phyloP scores from a whole-genome alignment of 1,139 yeast species.

The Lodderomyces orthopsilosis region DNA sequence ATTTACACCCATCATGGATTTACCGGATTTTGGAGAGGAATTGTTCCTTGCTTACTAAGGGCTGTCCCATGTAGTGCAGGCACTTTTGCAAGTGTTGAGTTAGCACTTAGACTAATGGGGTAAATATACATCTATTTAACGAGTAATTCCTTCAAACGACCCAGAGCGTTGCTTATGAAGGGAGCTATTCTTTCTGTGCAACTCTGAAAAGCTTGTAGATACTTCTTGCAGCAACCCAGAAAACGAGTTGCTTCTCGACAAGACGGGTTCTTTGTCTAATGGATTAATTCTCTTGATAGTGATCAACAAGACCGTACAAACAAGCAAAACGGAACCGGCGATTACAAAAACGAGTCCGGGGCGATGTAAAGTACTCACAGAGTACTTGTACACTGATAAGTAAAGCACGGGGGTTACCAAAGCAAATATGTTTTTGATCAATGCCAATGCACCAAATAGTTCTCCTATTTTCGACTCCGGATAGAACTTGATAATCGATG shows the following conservation, averaged over 20 bases:
- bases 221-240: neutral
- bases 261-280: conserved; percentile 13
- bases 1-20: conserved; percentile 49
- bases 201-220: conserved; percentile 13
- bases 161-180: conserved; percentile 12
- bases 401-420: conserved; percentile 28
- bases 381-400: conserved; percentile 28
- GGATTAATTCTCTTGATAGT: conserved; percentile 16
- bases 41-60: conserved; percentile 64
- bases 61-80: conserved; percentile 78
- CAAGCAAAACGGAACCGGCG: conserved; percentile 10
- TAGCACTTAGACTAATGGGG: conserved; percentile 58
- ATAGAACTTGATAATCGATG: conserved; percentile 36
- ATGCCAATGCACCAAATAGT: conserved; percentile 37
- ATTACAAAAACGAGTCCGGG: conserved; percentile 20
- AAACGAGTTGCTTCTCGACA: conserved; percentile 19
- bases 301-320: conserved; percentile 12
- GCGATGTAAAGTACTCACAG: conserved; percentile 17
- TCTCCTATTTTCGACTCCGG: conserved; percentile 42
- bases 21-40: conserved; percentile 68
- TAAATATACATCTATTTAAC: conserved; percentile 13
- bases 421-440: conserved; percentile 29
- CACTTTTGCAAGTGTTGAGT: conserved; percentile 75
- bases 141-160: conserved; percentile 3
- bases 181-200: conserved; percentile 19